Percentiles rank a stretch among this genome's conserved stretches.
Evolutionary conservation across 306 rosid species (phyloP).

Genomic region (Acacia acuminata): DNA sequence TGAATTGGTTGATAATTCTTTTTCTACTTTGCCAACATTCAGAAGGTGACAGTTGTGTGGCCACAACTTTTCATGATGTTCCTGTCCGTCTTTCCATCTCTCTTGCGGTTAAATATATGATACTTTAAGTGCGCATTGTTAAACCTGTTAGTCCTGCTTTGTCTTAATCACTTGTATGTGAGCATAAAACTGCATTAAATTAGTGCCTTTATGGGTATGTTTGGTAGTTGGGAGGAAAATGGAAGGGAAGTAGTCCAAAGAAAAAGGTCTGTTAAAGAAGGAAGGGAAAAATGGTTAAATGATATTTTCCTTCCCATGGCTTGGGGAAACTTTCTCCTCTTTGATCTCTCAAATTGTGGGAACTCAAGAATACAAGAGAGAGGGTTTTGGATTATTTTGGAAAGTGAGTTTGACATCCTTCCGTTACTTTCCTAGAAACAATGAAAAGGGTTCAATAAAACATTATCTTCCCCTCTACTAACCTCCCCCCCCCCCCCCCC

Average conservation of each 20-base stretch:
- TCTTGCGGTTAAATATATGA: not conserved
- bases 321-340: not conserved
- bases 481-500: not conserved
- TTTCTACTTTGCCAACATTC: not conserved
- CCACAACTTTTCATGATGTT: constrained; percentile 2
- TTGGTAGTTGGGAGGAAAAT: not conserved
- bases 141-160: not conserved
- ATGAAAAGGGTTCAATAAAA: not conserved
- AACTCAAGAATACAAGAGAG: not conserved
- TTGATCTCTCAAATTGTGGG: not conserved
- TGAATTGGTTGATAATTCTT: not conserved
- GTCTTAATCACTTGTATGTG: constrained; percentile 12
- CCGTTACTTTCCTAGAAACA: not conserved
- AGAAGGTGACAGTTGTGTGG: not conserved
- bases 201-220: not conserved
- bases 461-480: not conserved
- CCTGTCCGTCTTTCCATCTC: not conserved
- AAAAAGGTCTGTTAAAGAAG: not conserved
- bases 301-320: not conserved
- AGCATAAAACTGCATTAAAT: not conserved
- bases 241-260: not conserved
- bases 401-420: not conserved
- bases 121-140: not conserved
- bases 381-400: not conserved
- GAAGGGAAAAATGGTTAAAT: not conserved